A percentile compares a stretch with the other conserved stretches of the same genome.
These are phyloP conservation scores for Leptographium wingfieldii DNA, from an alignment of 2,329 filamentous ascomycete species.

Conservation along the genomic window DNA sequence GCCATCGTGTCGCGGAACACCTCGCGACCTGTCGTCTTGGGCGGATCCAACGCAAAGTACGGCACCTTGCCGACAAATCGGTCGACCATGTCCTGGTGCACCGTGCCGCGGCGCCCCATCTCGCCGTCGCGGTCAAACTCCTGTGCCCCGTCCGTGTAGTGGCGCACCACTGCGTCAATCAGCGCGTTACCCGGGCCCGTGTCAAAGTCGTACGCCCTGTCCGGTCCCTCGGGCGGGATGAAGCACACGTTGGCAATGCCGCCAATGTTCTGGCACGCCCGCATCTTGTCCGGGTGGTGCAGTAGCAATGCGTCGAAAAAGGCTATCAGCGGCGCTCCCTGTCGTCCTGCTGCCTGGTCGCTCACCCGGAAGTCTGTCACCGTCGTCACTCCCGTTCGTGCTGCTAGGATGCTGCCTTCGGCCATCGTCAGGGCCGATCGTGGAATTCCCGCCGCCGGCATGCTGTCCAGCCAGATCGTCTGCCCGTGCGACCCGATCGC, in stretches of 20 bases:
- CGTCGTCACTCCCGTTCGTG: constrained; percentile 42
- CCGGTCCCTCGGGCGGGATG: constrained; percentile 33
- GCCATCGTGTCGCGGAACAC: constrained; percentile 43
- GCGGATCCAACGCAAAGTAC: constrained; percentile 38
- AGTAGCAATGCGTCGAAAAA: constrained; percentile 45
- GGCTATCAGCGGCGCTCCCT: constrained; percentile 41
- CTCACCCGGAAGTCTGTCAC: constrained; percentile 45
- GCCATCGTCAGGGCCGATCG: constrained; percentile 41
- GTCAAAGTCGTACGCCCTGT: constrained; percentile 35
- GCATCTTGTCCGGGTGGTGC: constrained; percentile 41
- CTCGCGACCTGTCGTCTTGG: constrained; percentile 47
- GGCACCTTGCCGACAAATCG: constrained; percentile 31
- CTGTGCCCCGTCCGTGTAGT: constrained; percentile 35
- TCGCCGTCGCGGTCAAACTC: constrained; percentile 40
- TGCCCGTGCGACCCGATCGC: constrained; percentile 45
- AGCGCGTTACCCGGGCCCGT: constrained; percentile 44
- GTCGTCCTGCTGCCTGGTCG: constrained; percentile 43
- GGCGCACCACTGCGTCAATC: constrained; percentile 42
- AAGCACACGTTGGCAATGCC: constrained; percentile 50
- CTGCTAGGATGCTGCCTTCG: constrained; percentile 41
- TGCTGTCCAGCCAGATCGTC: constrained; percentile 43
- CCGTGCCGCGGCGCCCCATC: constrained; percentile 34
- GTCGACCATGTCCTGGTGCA: constrained; percentile 39
- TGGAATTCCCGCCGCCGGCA: constrained; percentile 36
- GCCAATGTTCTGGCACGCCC: constrained; percentile 49